Evolutionary conservation across 257 asterid genomes (phyloP), one percentile per base, ranked within the genome.

Genomic region (Gentiana dahurica): DNA sequence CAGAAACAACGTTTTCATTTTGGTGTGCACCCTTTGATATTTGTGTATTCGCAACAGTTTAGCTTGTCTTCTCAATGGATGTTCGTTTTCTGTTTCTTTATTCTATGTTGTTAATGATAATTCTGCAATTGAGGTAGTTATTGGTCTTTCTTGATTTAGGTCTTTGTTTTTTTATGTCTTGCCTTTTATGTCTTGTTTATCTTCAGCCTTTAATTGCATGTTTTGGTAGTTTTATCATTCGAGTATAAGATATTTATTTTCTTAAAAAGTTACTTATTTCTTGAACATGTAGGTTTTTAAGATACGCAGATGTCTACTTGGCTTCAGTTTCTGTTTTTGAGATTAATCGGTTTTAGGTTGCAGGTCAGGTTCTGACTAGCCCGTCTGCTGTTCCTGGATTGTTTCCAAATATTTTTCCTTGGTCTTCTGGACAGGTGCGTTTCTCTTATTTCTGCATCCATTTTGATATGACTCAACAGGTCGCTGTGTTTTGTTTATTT

Each of bases 391-490:
- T 91, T 63, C 84, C 98, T 65, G 95, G 90, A 78, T 72, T 85
- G 88, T 83, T 87, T 43, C 82, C 95, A 32, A 87, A 77, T 62
- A 79, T 87, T 87, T 70, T 90, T 68, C 77, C 98, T 48, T 43
- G 83, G 78, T 51, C 84, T 12, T 61, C 89, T 39, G 93, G 86
- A 64, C 98, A 81, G 98, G 98, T 84, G 50, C 4, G 55, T 53
- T 5, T 47, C 65, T 5, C 5, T 45, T 46, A 10, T 8, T 46
- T 39, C 6, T 66, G 53, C 6, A 24, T 63, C 59, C 15, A 32
- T 61, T 36, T 35, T 44, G 98, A 95, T 37, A 91, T 91, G 98
- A 91, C 97, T 48, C 98, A 85, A 73, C 97, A 91, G 98, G 98
- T 91, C 64, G 61, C 53, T 15, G 13, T 49, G 7, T 6, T 35